These are phyloP conservation scores for Saccharomyces eubayanus DNA, from an alignment of 805 yeast genomes.

Conservation along the genomic window DNA sequence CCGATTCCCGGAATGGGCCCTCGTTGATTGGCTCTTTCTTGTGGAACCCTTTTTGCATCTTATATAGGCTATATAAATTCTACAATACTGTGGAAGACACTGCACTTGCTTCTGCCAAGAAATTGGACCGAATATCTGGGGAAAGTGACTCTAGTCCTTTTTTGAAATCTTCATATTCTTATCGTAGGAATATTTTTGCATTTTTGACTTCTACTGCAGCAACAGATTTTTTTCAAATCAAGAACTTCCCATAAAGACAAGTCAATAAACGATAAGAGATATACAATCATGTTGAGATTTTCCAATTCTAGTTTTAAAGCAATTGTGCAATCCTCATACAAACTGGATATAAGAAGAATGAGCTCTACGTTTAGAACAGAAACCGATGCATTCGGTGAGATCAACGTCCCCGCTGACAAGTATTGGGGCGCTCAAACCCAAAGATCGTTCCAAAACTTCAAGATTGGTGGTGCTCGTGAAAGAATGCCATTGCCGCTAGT, in stretches of 20 bases:
- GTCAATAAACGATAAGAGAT: neutral
- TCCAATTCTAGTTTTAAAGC: neutral
- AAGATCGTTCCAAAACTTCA: conserved; percentile 86
- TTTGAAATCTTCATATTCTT: neutral
- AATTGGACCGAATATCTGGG: neutral
- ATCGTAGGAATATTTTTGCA: neutral
- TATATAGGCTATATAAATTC: neutral
- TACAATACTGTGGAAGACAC: neutral
- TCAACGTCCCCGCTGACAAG: conserved; percentile 75
- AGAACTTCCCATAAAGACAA: neutral
- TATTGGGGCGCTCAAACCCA: conserved; percentile 99
- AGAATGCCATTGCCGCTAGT: conserved; percentile 86
- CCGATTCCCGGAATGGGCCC: neutral
- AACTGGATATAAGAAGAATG: neutral
- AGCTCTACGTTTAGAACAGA: conserved; percentile 49
- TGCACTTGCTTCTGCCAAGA: neutral
- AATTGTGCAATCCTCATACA: neutral
- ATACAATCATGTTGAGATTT: neutral
- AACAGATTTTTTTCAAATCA: neutral
- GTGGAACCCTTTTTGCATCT: neutral
- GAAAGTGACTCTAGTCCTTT: neutral
- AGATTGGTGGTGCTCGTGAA: conserved; percentile 90
- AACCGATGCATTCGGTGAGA: conserved; percentile 94
- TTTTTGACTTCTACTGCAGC: neutral
- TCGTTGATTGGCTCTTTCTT: neutral